Base-by-base conservation (phyloP, 495 filamentous ascomycete genomes). In the Acidomyces sp. region DNA sequence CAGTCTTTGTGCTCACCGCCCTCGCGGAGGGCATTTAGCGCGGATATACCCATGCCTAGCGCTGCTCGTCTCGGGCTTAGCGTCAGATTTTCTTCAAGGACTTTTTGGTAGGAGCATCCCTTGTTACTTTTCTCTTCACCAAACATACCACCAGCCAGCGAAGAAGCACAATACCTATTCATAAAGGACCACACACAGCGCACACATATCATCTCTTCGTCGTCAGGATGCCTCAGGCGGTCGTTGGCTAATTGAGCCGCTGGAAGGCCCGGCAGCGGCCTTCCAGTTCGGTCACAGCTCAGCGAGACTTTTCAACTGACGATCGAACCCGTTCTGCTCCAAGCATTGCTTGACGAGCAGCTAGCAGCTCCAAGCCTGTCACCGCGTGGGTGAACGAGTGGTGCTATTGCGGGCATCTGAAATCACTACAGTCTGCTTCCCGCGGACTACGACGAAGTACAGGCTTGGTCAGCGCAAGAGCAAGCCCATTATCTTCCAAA, bases 201-300 rank as follows among this genome's bases (percentile, higher is more conserved):
- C 33, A 29, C 32, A 22, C 27, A 43, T 29, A 32, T 22, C 25
- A 49, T 18, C 31, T 15, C 45, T 50, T 50, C 47, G 47, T 50
- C 47, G 47, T 50, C 45, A 45, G 11, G 1, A 50, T 50, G 47
- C 47, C 42, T 9, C 42, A 45, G 42, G 47, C 47, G 9, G 17
- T 50, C 47, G 47, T 30, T 45, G 46, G 32, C 47, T 50, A 50
- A 41, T 40, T 10, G 10, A 24, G 45, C 47, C 41, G 41, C 46
- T 49, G 46, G 46, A 44, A 41, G 41, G 18, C 17, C n/a, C 31
- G 39, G 16, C 20, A 7, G 34, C 17, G 34, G 17, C n/a, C 28
- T 41, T 49, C 46, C 47, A 45, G 41, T 45, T 24, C 41, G 40
- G 46, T 44, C 43, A 27, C 30, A 44, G 46, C 46, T 49, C 44